phyloP scores from a whole-genome alignment of 2,329 filamentous ascomycete species.

The Pestalotiopsis sp. region DNA sequence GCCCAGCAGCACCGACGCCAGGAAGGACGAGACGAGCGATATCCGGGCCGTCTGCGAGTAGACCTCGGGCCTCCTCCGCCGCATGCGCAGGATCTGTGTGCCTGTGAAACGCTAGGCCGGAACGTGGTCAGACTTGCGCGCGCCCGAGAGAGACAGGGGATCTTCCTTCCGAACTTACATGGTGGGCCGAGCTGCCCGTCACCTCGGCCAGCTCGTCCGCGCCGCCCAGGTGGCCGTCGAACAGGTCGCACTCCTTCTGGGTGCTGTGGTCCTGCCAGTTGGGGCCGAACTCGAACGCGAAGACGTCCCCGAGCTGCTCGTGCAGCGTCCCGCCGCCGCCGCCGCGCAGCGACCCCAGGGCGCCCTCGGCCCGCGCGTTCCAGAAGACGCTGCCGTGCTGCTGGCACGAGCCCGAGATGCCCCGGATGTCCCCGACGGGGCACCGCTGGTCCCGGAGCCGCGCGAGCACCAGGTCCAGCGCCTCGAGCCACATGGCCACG shows the following conservation, averaged over 20 bases:
- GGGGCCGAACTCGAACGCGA: constrained; percentile 85
- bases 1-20: constrained; percentile 88
- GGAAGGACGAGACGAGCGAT: constrained; percentile 92
- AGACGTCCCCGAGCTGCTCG: constrained; percentile 72
- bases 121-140: background rate
- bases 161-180: constrained; percentile 60
- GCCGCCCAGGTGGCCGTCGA: constrained; percentile 73
- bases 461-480: constrained; percentile 80
- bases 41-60: constrained; percentile 83
- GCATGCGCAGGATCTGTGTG: constrained; percentile 92
- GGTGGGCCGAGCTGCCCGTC: constrained; percentile 92
- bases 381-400: constrained; percentile 98
- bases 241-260: constrained; percentile 85
- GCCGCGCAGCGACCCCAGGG: constrained; percentile 64
- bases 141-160: too few relatives aligned
- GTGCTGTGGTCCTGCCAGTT: constrained; percentile 99
- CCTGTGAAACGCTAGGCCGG: constrained; percentile 83
- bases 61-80: constrained; percentile 75
- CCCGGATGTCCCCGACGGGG: constrained; percentile 75
- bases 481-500: constrained; percentile 92
- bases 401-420: constrained; percentile 90
- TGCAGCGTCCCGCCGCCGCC: constrained; percentile 62
- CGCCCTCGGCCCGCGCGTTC: constrained; percentile 68
- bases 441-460: constrained; percentile 71
- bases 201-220: constrained; percentile 71